Base-by-base conservation (phyloP, 2,329 filamentous ascomycete species). In the Diaporthe longicolla region DNA sequence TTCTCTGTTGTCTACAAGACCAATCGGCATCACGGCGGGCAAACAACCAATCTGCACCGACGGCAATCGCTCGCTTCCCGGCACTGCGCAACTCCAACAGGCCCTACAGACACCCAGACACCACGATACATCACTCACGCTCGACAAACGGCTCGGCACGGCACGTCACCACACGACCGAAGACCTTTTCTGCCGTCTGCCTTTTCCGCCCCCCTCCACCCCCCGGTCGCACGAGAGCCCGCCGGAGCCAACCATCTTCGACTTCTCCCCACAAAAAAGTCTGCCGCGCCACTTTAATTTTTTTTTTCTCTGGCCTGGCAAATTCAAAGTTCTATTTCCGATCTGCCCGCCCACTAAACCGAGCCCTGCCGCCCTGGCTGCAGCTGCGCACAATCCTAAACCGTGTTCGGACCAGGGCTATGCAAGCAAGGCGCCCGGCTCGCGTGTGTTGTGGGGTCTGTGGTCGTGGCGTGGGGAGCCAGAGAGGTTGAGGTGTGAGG, bases 201-300 rank as follows among this genome's bases (percentile, higher is more conserved):
- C 43, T 61, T 52, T 61, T 71, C n/a, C 59, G 29, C 29, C 45
- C 5, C 29, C 35, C 43, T 29, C 43, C 43, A 17, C 26, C 45
- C 45, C 63, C 63, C 48, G 48, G 48, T 32, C 69, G 24, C n/a
- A 24, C 13, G 57, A 71, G 45, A 40, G 48, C 32, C 48, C 52
- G 61, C 48, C 45, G 50, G 43, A 71, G 32, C 69, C 69, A 71
- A 61, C 69, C 69, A 52, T 29, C 24, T 45, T n/a, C 45, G 3
- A 4, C 29, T 26, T 3, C 17, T 43, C 57, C 57, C 69, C 69
- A 71, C 69, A 71, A 71, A 71, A 71, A 71, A 71, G 69, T 71
- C 69, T 71, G 69, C 69, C 26, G 69, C 45, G 45, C 69, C 69
- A 71, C 59, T 75, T 74, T 72, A 58, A 29, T 55, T 35, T 48